Conservation (phyloP, 2,329 filamentous ascomycete species). For the Ophiostoma angusticollis region DNA sequence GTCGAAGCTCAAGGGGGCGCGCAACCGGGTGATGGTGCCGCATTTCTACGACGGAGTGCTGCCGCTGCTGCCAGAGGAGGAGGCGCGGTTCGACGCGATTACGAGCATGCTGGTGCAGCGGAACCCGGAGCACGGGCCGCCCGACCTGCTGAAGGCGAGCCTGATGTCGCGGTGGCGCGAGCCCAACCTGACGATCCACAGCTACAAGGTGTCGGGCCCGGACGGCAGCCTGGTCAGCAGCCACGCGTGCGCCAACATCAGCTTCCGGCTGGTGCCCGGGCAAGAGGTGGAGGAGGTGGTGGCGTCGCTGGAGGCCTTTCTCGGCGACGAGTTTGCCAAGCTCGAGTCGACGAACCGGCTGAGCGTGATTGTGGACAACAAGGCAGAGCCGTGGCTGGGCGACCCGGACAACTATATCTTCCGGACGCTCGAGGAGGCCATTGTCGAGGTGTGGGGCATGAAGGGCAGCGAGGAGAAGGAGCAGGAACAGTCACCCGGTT, state of each 20-base stretch:
- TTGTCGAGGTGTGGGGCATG: conserved; percentile 71
- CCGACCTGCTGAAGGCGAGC: conserved; percentile 63
- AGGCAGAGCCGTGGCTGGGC: conserved; percentile 91
- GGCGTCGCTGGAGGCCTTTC: conserved; percentile 49
- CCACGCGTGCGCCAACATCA: conserved; percentile 77
- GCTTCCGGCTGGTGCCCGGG: conserved; percentile 82
- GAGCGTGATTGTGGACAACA: conserved; percentile 75
- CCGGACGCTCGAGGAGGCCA: conserved; percentile 70
- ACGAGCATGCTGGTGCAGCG: conserved; percentile 60
- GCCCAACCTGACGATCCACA: conserved; percentile 85
- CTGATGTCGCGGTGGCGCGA: conserved; percentile 94
- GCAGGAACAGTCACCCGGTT: conserved; percentile 14
- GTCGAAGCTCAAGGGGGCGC: conserved; percentile 65
- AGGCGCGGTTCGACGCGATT: conserved; percentile 73
- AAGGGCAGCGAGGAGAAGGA: conserved; percentile 19
- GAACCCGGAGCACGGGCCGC: conserved; percentile 46
- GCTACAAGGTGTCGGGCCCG: conserved; percentile 82
- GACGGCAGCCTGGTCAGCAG: conserved; percentile 87
- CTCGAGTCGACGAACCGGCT: conserved; percentile 74
- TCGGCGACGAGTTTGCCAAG: conserved; percentile 56
- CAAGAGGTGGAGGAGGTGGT: conserved; percentile 76
- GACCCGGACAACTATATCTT: conserved; percentile 87
- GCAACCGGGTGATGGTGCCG: conserved; percentile 73
- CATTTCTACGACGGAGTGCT: conserved; percentile 80
- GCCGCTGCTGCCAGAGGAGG: conserved; percentile 60